Evolutionary conservation across 129 eudicot species (phyloP).

Genomic region (Centaurea solstitialis): DNA sequence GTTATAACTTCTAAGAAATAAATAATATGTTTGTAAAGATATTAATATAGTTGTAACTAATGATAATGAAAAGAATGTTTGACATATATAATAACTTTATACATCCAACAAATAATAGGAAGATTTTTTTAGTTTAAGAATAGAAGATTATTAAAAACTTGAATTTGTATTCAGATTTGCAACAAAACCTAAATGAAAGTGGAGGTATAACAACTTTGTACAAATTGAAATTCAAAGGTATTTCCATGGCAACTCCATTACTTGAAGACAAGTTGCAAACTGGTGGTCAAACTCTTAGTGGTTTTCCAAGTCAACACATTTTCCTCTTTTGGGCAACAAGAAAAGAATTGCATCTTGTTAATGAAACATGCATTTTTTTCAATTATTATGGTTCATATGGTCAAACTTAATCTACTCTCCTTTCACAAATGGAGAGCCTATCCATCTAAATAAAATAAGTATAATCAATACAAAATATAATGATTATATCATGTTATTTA

Average conservation of each 20-base stretch:
- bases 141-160: neutral
- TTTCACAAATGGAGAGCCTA: slow-evolving; percentile 8
- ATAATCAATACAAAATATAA: neutral
- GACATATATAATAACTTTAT: neutral
- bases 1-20: too few relatives aligned
- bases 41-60: neutral
- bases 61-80: neutral
- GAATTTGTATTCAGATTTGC: slow-evolving; percentile 2
- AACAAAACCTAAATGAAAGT: slow-evolving; percentile 27
- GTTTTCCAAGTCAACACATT: slow-evolving; percentile 2
- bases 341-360: slow-evolving; percentile 21
- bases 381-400: slow-evolving; percentile 13
- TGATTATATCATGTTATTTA: neutral
- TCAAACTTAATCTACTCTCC: slow-evolving; percentile 34
- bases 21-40: too few relatives aligned
- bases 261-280: slow-evolving; percentile 26
- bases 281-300: slow-evolving; percentile 24
- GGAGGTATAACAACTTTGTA: slow-evolving; percentile 38
- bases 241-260: slow-evolving; percentile 44
- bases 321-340: slow-evolving; percentile 35
- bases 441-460: neutral
- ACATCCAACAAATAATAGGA: neutral
- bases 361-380: slow-evolving; percentile 31
- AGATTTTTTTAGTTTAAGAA: neutral
- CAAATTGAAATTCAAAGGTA: slow-evolving; percentile 30